phyloP scores from a whole-genome alignment of 305 asterid genomes.

The Fraxinus latifolia region DNA sequence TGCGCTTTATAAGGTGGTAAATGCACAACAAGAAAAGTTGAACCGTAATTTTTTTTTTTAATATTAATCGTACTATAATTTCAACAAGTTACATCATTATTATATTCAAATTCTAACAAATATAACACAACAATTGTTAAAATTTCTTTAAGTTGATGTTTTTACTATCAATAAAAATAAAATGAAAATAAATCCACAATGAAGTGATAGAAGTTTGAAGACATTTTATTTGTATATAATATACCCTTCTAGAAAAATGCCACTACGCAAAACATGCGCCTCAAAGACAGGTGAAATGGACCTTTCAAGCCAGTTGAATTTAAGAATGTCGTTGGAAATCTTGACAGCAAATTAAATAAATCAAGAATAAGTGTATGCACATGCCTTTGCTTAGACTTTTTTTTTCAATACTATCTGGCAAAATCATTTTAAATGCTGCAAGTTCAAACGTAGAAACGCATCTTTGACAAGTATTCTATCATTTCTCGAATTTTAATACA shows the following conservation, averaged over 20 bases:
- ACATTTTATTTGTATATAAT: neutral
- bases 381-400: neutral
- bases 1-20: neutral
- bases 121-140: neutral
- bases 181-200: neutral
- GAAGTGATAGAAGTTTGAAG: neutral
- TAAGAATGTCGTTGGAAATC: neutral
- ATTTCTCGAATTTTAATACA: neutral
- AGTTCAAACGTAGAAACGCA: neutral
- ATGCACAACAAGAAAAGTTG: neutral
- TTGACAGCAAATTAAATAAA: neutral
- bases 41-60: too few relatives aligned
- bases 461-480: neutral
- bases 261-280: constrained; percentile 48
- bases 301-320: constrained; percentile 31
- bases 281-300: constrained; percentile 27
- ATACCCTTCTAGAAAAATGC: constrained; percentile 14
- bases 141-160: neutral
- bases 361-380: neutral
- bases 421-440: neutral
- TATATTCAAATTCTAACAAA: neutral
- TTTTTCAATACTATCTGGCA: neutral
- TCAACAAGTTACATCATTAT: neutral
- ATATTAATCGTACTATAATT: neutral
- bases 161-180: neutral